phyloP scores from a whole-genome alignment of 176 grass and related monocot species.

The Areca catechu region DNA sequence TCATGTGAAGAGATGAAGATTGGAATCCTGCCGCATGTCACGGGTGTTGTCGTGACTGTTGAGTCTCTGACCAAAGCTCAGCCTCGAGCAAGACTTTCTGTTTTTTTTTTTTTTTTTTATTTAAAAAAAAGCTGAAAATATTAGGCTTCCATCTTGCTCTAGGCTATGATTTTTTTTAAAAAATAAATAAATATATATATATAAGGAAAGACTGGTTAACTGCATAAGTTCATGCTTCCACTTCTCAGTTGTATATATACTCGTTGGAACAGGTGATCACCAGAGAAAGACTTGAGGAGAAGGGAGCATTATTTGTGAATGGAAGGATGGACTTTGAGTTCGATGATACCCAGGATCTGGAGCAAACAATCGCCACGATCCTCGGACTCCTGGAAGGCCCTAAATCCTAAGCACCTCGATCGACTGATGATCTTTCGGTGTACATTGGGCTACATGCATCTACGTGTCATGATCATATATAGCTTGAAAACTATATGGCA shows the following conservation, averaged over 20 bases:
- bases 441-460: too few species aligned
- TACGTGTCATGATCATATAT: too few species aligned
- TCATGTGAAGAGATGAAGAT: too few species aligned
- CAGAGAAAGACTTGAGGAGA: not conserved
- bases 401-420: not conserved
- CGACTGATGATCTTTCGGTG: too few species aligned
- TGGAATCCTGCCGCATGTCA: too few species aligned
- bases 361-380: conserved; percentile 15
- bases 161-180: not conserved
- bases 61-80: too few species aligned
- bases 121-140: too few species aligned
- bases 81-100: too few species aligned
- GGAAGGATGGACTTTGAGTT: conserved; percentile 19
- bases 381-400: conserved; percentile 19
- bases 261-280: conserved; percentile 9
- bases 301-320: not conserved
- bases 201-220: not conserved
- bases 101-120: too few species aligned
- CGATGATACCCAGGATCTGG: conserved; percentile 7
- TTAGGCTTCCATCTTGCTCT: too few species aligned
- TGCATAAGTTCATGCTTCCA: not conserved
- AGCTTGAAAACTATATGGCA: too few species aligned
- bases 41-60: too few species aligned
- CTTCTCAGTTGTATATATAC: not conserved
- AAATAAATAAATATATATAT: not conserved